Evolutionary conservation across 805 yeast species (phyloP).

Genomic region (Nakazawaea molendinolei): DNA sequence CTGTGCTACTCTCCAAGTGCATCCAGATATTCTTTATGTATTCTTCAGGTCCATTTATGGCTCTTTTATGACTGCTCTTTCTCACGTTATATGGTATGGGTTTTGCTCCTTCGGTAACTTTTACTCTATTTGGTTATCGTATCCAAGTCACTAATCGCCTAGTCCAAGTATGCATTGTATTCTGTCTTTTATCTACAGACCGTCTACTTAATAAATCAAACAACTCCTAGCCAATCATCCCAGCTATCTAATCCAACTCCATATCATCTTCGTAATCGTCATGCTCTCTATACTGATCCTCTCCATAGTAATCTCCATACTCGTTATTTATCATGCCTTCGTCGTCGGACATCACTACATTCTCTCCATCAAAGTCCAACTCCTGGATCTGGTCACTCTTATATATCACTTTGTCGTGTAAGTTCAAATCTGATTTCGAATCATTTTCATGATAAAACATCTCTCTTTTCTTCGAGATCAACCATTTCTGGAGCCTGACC

Average conservation of each 20-base stretch:
- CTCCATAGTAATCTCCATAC: constrained; percentile 11
- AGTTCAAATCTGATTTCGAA: neutral
- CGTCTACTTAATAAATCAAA: no score
- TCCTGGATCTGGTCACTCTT: constrained; percentile 15
- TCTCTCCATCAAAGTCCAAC: constrained; percentile 14
- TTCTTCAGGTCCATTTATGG: no score
- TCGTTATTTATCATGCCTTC: constrained; percentile 1
- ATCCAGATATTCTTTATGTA: no score
- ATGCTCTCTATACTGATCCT: neutral
- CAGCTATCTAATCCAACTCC: constrained; percentile 3
- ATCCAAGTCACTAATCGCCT: no score
- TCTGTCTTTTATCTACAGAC: no score
- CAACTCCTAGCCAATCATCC: no score
- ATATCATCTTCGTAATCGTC: constrained; percentile 3
- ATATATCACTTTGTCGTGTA: neutral
- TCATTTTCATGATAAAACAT: neutral
- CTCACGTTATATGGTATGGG: no score
- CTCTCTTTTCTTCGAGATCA: constrained; percentile 3
- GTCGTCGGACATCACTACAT: constrained; percentile 8
- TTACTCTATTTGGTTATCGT: no score
- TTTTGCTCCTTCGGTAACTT: no score
- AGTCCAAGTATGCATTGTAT: no score
- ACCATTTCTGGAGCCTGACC: constrained; percentile 15
- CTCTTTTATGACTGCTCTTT: no score
- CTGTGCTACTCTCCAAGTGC: no score